Evolutionary conservation across 78 protist species (phyloP).

Genomic region (Monosiga brevicollis): DNA sequence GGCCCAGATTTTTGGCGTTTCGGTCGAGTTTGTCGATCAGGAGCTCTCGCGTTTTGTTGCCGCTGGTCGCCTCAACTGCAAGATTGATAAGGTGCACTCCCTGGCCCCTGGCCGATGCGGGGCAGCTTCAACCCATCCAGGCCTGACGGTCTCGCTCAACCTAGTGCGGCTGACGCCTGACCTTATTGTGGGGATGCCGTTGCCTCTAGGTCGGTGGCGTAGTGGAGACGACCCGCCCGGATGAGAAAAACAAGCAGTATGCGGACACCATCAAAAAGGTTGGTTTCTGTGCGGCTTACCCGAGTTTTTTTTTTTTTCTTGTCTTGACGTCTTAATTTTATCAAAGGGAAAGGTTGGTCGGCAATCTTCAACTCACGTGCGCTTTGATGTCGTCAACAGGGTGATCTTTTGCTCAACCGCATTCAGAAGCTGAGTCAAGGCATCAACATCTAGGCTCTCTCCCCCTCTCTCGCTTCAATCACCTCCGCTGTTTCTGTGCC

Average conservation of each 20-base stretch:
- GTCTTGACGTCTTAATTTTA: no score
- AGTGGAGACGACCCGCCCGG: constrained; percentile 80
- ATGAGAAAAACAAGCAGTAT: constrained; percentile 71
- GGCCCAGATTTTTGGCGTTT: constrained; percentile 81
- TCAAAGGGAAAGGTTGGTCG: neutral
- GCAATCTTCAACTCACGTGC: neutral
- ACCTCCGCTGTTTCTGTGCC: no score
- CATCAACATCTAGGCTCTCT: constrained; percentile 79
- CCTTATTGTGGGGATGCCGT: no score
- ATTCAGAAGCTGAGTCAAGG: constrained; percentile 87
- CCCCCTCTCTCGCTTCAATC: no score
- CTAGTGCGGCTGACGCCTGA: no score
- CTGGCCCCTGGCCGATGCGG: no score
- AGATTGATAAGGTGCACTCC: constrained; percentile 90
- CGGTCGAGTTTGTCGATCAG: constrained; percentile 62
- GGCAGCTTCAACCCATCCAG: no score
- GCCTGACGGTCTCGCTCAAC: no score
- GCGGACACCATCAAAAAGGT: constrained; percentile 35
- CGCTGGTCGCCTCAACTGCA: constrained; percentile 70
- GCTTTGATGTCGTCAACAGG: constrained; percentile 48
- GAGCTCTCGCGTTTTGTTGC: constrained; percentile 81
- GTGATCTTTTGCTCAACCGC: constrained; percentile 87
- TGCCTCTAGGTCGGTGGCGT: constrained; percentile 69
- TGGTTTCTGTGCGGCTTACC: neutral
- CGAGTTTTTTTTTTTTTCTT: neutral